phyloP scores from a whole-genome alignment of 495 filamentous ascomycete species.

The Cenococcum geophilum region DNA sequence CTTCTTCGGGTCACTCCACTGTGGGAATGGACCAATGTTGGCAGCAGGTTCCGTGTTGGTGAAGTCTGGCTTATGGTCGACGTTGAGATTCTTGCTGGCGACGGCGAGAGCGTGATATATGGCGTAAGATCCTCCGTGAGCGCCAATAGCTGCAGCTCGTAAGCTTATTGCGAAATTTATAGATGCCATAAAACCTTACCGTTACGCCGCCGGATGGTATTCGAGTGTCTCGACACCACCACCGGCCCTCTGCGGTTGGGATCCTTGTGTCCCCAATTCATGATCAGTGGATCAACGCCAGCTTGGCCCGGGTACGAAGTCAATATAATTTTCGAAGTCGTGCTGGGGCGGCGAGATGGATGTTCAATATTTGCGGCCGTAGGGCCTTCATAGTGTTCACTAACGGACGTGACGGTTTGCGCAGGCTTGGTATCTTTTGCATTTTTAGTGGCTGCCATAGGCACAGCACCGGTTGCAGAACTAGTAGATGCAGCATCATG shows the following conservation, averaged over 20 bases:
- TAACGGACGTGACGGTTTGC: constrained; percentile 24
- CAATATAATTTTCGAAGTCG: constrained; percentile 61
- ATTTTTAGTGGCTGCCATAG: constrained; percentile 8
- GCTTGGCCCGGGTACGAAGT: constrained; percentile 93
- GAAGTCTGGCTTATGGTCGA: constrained; percentile 85
- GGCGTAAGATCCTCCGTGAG: constrained; percentile 95
- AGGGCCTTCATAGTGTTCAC: constrained; percentile 28
- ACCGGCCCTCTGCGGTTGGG: constrained; percentile 74
- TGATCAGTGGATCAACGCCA: constrained; percentile 81
- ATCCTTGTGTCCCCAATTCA: constrained; percentile 83
- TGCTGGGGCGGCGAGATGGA: constrained; percentile 33
- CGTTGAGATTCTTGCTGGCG: constrained; percentile 78
- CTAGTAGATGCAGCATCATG: constrained; percentile 41
- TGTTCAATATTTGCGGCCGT: constrained; percentile 9
- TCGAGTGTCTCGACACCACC: constrained; percentile 72
- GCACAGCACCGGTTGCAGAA: constrained; percentile 30
- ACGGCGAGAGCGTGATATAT: constrained; percentile 94
- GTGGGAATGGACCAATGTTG: constrained; percentile 76
- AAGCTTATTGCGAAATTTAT: constrained; percentile 3
- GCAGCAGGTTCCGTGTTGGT: constrained; percentile 90
- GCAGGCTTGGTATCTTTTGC: constrained; percentile 20
- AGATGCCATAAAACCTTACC: constrained; percentile 45
- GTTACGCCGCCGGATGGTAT: constrained; percentile 79
- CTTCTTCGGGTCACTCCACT: constrained; percentile 88
- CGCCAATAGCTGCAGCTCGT: constrained; percentile 51